Conservation (phyloP, 2,329 filamentous ascomycete genomes). For the Claviceps pusilla region DNA sequence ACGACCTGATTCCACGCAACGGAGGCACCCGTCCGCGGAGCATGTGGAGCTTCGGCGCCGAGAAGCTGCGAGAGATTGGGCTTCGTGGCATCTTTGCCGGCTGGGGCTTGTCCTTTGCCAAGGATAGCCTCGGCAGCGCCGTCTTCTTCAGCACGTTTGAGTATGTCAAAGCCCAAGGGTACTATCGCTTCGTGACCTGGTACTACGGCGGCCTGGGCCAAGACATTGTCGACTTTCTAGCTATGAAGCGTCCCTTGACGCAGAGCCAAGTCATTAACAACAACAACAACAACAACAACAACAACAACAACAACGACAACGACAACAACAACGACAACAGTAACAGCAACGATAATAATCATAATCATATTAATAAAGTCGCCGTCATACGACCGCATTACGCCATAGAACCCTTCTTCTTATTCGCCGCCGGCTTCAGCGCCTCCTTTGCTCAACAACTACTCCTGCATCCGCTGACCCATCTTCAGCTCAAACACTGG, state of each 20-base stretch:
- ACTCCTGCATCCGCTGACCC: slow-evolving; percentile 54
- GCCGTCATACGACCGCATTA: slow-evolving; percentile 57
- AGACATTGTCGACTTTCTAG: slow-evolving; percentile 35
- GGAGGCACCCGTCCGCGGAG: slow-evolving; percentile 34
- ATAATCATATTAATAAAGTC: slow-evolving; percentile 5
- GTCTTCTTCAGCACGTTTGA: slow-evolving; percentile 65
- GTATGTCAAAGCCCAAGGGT: slow-evolving; percentile 56
- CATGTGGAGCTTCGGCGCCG: slow-evolving; percentile 58
- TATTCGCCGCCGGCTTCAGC: slow-evolving; percentile 52
- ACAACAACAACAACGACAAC: no score
- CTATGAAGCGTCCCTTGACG: slow-evolving; percentile 27
- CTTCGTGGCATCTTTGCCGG: slow-evolving; percentile 58
- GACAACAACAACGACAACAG: no score
- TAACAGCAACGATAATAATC: no score
- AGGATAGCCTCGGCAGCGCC: slow-evolving; percentile 54
- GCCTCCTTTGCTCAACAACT: slow-evolving; percentile 55
- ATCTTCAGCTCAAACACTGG: slow-evolving; percentile 60
- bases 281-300: background rate
- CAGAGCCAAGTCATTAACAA: slow-evolving; percentile 8
- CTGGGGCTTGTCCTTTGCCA: slow-evolving; percentile 52
- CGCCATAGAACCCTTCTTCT: slow-evolving; percentile 56
- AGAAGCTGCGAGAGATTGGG: slow-evolving; percentile 54
- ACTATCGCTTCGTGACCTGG: slow-evolving; percentile 55
- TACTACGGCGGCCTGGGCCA: slow-evolving; percentile 49
- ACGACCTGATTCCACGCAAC: slow-evolving; percentile 28